Percentiles rank a stretch among this genome's conserved stretches.
phyloP scores from a whole-genome alignment of 495 filamentous ascomycete genomes.

The Talaromyces wortmannii region DNA sequence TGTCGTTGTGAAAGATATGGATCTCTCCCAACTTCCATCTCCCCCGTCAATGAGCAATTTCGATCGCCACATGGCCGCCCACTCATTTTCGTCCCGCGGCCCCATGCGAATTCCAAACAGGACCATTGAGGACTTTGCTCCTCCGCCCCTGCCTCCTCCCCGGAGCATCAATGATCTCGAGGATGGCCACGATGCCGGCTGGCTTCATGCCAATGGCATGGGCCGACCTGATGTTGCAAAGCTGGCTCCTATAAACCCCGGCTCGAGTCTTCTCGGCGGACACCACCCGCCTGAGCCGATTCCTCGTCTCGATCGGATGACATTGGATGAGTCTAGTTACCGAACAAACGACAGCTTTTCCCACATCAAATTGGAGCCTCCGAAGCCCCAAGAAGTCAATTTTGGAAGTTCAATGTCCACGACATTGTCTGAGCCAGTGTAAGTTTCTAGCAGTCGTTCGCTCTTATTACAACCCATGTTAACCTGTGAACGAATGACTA shows the following conservation, averaged over 20 bases:
- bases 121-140: slow-evolving; percentile 37
- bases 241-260: slow-evolving; percentile 42
- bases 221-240: slow-evolving; percentile 17
- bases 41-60: slow-evolving; percentile 41
- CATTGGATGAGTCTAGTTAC: slow-evolving; percentile 31
- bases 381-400: slow-evolving; percentile 34
- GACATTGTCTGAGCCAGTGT: slow-evolving; percentile 40
- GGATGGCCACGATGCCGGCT: slow-evolving; percentile 52
- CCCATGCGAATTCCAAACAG: slow-evolving; percentile 52
- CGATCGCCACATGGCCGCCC: slow-evolving; percentile 20
- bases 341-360: slow-evolving; percentile 20
- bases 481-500: slow-evolving; percentile 16
- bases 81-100: slow-evolving; percentile 27
- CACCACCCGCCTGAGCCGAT: slow-evolving; percentile 21
- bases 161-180: slow-evolving; percentile 45
- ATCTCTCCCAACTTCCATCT: slow-evolving; percentile 43
- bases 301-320: slow-evolving; percentile 30
- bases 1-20: slow-evolving; percentile 38
- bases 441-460: slow-evolving; percentile 8
- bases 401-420: slow-evolving; percentile 35
- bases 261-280: slow-evolving; percentile 48
- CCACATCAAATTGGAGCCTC: slow-evolving; percentile 42
- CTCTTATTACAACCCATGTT: not conserved
- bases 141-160: slow-evolving; percentile 60
- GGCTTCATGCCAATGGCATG: slow-evolving; percentile 49